phyloP scores from a whole-genome alignment of 805 yeast genomes.

The Saccharomyces paradoxus region DNA sequence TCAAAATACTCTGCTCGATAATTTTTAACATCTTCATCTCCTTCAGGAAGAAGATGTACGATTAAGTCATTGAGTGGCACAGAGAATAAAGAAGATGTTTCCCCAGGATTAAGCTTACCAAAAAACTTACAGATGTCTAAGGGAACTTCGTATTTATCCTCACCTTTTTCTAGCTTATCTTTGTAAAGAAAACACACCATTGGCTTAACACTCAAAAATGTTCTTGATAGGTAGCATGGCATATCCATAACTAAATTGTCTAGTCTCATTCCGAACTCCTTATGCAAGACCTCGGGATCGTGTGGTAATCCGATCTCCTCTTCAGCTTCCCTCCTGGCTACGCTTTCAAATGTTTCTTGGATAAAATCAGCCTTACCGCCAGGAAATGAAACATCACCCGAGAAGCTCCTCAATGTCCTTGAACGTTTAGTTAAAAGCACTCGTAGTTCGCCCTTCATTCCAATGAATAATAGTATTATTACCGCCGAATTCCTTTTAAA shows the following conservation, averaged over 20 bases:
- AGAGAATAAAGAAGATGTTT: constrained; percentile 60
- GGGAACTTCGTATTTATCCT: constrained; percentile 24
- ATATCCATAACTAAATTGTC: constrained; percentile 49
- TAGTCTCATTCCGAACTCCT: constrained; percentile 45
- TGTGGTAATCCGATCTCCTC: constrained; percentile 78
- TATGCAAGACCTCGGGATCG: constrained; percentile 36
- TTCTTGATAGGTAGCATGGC: constrained; percentile 77
- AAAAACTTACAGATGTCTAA: constrained; percentile 25
- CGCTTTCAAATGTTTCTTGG: constrained; percentile 57
- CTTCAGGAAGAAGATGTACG: constrained; percentile 10
- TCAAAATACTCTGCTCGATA: constrained; percentile 29
- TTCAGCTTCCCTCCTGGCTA: constrained; percentile 73
- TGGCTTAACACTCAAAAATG: constrained; percentile 77
- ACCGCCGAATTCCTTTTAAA: constrained; percentile 68
- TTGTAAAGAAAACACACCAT: constrained; percentile 55
- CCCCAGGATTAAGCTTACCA: constrained; percentile 64
- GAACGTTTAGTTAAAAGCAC: constrained; percentile 77
- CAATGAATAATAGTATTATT: constrained; percentile 62
- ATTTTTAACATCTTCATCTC: constrained; percentile 2
- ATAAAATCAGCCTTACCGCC: constrained; percentile 84
- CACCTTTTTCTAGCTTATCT: constrained; percentile 13
- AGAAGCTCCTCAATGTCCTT: constrained; percentile 57
- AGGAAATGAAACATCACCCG: constrained; percentile 88
- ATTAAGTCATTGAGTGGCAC: constrained; percentile 59
- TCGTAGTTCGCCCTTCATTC: constrained; percentile 63